Base-by-base conservation (phyloP, 768 basidiomycete genomes). In the Lactarius psammicola region DNA sequence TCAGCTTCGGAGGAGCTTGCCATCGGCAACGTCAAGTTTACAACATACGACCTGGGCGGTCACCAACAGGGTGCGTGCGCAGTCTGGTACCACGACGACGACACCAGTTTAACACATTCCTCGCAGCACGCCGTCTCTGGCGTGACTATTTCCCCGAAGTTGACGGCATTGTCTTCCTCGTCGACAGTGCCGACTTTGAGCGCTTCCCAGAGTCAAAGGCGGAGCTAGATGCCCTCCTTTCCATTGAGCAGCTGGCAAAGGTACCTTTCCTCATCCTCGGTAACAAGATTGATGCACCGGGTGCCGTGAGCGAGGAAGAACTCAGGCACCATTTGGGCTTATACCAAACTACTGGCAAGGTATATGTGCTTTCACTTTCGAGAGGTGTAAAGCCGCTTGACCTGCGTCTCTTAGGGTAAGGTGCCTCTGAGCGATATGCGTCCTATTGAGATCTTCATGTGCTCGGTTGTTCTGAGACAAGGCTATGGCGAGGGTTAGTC, bases 71-170 rank as follows among this genome's bases (percentile, higher is more conserved):
- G 95, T 94, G 62, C 66, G 81, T 74, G 28, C 8, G 40, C 55
- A 34, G 34, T 60, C 61, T 65, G 36, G 54, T 46, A 53, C 59
- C 54, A 13, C 38, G 13, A 62, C 61, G 11, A 9, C 26, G 31
- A 40, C 31, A 18, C 61, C 40, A 51, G 30, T 38, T 18, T 62
- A 54, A 31, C 66, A 13, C 55, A 31, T 51, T 30, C 20, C 17
- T 15, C 23, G 28, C 72, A 87, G 97, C 97, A 61, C 95, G 97
- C 71, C 93, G 97, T 71, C 89, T 98, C 76, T 99, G 97, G 97
- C 88, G 95, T 65, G 95, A 99, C 78, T 99, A 98, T 81, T 98
- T 99, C 88, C 97, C 97, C 58, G 97, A 98, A 77, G 97, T 98
- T 51, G 95, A 99, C 72, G 96, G 94, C 20, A 98, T 99, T 72